A percentile compares a stretch with the other conserved stretches of the same genome.
Evolutionary conservation across 148 eudicot genomes (phyloP).

Genomic region (Persicaria maculosa): DNA sequence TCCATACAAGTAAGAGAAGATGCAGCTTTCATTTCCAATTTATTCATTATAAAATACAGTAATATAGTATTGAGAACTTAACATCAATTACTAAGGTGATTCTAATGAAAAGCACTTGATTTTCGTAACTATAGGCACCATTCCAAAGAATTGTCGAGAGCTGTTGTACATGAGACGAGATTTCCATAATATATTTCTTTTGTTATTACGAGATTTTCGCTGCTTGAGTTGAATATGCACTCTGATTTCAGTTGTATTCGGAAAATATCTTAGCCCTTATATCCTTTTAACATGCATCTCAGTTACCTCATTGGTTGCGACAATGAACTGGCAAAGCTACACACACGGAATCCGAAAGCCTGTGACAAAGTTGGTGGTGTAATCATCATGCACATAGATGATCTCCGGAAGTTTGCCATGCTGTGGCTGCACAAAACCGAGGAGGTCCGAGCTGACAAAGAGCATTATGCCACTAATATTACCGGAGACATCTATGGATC

Average conservation of each 20-base stretch:
- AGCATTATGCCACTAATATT: slow-evolving; percentile 67
- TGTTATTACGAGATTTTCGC: not conserved
- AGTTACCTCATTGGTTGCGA: slow-evolving; percentile 96
- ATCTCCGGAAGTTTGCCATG: slow-evolving; percentile 74
- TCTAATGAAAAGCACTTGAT: not conserved
- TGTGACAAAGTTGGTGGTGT: slow-evolving; percentile 98
- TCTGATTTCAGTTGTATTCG: not conserved
- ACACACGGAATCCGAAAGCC: slow-evolving; percentile 80
- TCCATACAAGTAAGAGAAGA: slow-evolving; percentile 68
- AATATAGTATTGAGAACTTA: not conserved
- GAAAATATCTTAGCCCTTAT: not conserved
- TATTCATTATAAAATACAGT: not conserved
- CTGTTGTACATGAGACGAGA: not conserved
- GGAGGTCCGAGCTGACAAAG: slow-evolving; percentile 87
- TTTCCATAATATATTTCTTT: not conserved
- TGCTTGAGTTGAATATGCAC: not conserved
- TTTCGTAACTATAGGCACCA: not conserved
- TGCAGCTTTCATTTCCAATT: not conserved
- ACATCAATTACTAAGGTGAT: not conserved
- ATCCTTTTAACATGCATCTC: slow-evolving; percentile 12
- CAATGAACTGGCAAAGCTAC: slow-evolving; percentile 82
- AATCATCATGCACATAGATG: slow-evolving; percentile 87
- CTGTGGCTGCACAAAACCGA: slow-evolving; percentile 85
- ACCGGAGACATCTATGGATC: slow-evolving; percentile 85
- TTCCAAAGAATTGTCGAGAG: not conserved